These are phyloP conservation scores for Globisporangium iwayamae DNA, from an alignment of 352 stramenopile genomes.

Conservation along the genomic window DNA sequence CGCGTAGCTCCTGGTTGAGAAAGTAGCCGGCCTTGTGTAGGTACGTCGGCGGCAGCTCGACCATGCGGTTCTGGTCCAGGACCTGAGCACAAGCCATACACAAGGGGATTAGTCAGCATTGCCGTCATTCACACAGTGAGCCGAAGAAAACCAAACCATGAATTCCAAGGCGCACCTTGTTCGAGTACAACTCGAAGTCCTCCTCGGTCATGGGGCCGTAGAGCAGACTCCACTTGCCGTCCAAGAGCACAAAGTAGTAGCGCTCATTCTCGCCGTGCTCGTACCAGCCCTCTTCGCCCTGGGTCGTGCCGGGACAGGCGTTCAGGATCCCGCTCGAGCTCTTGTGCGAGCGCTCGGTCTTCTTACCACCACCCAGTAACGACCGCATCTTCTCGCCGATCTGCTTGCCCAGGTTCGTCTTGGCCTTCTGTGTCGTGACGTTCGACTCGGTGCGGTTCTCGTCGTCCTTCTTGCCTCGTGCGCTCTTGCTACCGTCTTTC, in stretches of 20 bases:
- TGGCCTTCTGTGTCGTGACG: constrained; percentile 30
- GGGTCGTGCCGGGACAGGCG: constrained; percentile 67
- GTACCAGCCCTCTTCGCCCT: constrained; percentile 87
- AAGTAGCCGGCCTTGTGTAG: constrained; percentile 81
- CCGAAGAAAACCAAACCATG: background rate
- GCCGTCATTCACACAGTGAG: background rate
- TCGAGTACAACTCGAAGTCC: constrained; percentile 75
- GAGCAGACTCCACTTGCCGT: constrained; percentile 83
- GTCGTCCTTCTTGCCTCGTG: constrained; percentile 42
- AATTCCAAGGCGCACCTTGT: constrained; percentile 34
- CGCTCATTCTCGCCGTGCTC: constrained; percentile 84
- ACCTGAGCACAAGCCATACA: constrained; percentile 32
- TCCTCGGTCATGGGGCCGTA: constrained; percentile 85
- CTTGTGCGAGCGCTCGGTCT: constrained; percentile 56
- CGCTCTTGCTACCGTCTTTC: constrained; percentile 13
- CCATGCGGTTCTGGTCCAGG: constrained; percentile 50
- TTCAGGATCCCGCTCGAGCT: constrained; percentile 78
- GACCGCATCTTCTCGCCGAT: constrained; percentile 84
- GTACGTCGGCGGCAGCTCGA: constrained; percentile 76
- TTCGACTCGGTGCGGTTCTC: constrained; percentile 39
- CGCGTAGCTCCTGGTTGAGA: constrained; percentile 62
- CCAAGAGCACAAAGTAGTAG: constrained; percentile 83
- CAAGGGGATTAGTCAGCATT: background rate
- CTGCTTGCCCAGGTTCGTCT: constrained; percentile 57
- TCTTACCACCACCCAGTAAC: constrained; percentile 69